phyloP scores from a whole-genome alignment of 148 eudicot species.

The Cornus kousa region DNA sequence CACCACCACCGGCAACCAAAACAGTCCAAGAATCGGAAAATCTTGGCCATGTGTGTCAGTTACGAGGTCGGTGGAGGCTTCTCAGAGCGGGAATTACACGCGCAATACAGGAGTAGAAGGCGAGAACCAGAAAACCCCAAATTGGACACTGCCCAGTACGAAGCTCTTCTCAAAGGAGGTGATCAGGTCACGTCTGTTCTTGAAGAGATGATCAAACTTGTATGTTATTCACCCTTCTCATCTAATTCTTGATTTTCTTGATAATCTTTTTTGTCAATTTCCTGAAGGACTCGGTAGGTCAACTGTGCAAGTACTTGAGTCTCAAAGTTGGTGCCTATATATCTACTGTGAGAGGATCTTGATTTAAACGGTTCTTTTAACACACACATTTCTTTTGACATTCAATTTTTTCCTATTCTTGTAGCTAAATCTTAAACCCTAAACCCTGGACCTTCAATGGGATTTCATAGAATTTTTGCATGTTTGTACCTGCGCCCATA shows the following conservation, averaged over 20 bases:
- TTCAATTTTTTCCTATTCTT: not conserved
- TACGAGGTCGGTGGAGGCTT: constrained; percentile 74
- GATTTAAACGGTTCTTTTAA: not conserved
- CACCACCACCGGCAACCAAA: not conserved
- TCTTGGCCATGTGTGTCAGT: constrained; percentile 32
- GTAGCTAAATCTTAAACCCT: constrained; percentile 3
- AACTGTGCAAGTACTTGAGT: no score
- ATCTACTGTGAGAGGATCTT: no score
- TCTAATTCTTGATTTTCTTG: not conserved
- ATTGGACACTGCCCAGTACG: constrained; percentile 46
- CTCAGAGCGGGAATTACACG: constrained; percentile 33
- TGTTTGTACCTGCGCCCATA: not conserved
- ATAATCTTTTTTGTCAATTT: not conserved
- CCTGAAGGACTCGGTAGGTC: not conserved
- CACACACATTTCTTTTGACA: not conserved
- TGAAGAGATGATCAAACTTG: constrained; percentile 79
- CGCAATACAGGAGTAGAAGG: constrained; percentile 9
- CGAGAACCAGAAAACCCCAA: constrained; percentile 24
- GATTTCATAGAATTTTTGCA: not conserved
- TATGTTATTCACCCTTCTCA: constrained; percentile 22
- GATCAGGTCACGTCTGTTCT: constrained; percentile 93
- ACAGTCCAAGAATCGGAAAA: constrained; percentile 6
- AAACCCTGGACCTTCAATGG: no score
- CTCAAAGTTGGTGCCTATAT: no score
- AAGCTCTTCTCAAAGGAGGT: constrained; percentile 83